Percentiles rank a stretch among this genome's conserved stretches.
These are phyloP conservation scores for Pichia cabralensis DNA, from an alignment of 805 yeast species.

Conservation along the genomic window DNA sequence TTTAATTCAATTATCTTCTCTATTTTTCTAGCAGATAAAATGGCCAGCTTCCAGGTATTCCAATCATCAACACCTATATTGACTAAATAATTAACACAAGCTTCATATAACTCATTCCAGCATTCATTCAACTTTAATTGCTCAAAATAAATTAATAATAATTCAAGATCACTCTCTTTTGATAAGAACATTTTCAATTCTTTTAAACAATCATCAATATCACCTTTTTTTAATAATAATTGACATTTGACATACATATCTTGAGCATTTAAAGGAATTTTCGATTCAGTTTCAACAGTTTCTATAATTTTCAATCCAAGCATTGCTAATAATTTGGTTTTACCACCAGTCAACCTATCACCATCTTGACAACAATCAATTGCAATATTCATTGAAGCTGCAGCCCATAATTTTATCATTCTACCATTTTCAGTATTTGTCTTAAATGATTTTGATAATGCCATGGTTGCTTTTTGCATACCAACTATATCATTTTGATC, in stretches of 20 bases:
- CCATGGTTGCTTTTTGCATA: conserved; percentile 45
- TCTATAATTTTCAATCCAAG: conserved; percentile 52
- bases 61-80: conserved; percentile 58
- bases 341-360: conserved; percentile 31
- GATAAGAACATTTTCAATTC: conserved; percentile 24
- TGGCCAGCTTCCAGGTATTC: conserved; percentile 56
- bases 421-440: conserved; percentile 21
- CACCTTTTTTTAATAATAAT: conserved; percentile 32
- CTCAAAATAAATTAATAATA: conserved; percentile 45
- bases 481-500: conserved; percentile 37
- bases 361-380: conserved; percentile 21
- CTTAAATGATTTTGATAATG: conserved; percentile 23
- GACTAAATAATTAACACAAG: conserved; percentile 33
- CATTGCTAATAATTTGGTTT: conserved; percentile 42
- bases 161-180: conserved; percentile 46
- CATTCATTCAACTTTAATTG: conserved; percentile 31
- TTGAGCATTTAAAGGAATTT: conserved; percentile 42
- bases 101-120: conserved; percentile 35
- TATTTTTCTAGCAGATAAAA: conserved; percentile 34
- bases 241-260: conserved; percentile 53
- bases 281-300: conserved; percentile 7
- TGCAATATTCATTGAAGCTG: conserved; percentile 41
- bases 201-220: conserved; percentile 27
- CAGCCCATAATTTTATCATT: conserved; percentile 40
- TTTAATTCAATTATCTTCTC: conserved; percentile 26